Base-by-base conservation (phyloP, 345 rosid genomes). In the Gynandropsis gynandra region DNA sequence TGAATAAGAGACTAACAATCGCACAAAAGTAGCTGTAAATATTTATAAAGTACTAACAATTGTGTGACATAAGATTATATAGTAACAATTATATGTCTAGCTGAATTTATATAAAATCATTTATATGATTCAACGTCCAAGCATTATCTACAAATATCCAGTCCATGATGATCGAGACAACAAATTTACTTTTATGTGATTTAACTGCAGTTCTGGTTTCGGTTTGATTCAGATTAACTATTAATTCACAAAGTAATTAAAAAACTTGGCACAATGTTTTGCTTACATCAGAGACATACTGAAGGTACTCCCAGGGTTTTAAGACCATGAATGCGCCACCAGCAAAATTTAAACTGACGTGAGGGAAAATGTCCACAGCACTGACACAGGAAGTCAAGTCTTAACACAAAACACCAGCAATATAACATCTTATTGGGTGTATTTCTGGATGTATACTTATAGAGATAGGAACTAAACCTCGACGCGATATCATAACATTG, bases 301-400 rank as follows among this genome's bases (percentile, higher is more conserved):
- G 86, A 44, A 92, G 85, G 75, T 92, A 92, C 34, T 74, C 95
- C 37, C 65, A 70, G 11, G 90, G 84, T 43, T 51, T 65, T 37
- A 92, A 69, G 58, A 78, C 61, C 86, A 92, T 63, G 48, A 95
- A 74, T 56, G 93, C 81, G 32, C 86, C 86, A 19, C 87, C 93
- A 42, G 83, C 95, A 52, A 92, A 92, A 76, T 79, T 82, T 52
- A 92, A 79, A 52, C 70, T 74, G 71, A 92, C 84, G 75, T 76
- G 73, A 56, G 98, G 98, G 73, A 92, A 92, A 59, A 72, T 48
- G 47, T 71, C 72, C 38, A 63, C 50, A 20, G 76, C 76, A 38
- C 97, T 87, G 81, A 50, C 53, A 66, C 55, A 63, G 42, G 65
- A 38, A 56, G 18, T 54, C 50, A 57, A 52, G 62, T 32, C 29